Conservation (phyloP, 768 basidiomycete genomes). For the Boletus sp. region DNA sequence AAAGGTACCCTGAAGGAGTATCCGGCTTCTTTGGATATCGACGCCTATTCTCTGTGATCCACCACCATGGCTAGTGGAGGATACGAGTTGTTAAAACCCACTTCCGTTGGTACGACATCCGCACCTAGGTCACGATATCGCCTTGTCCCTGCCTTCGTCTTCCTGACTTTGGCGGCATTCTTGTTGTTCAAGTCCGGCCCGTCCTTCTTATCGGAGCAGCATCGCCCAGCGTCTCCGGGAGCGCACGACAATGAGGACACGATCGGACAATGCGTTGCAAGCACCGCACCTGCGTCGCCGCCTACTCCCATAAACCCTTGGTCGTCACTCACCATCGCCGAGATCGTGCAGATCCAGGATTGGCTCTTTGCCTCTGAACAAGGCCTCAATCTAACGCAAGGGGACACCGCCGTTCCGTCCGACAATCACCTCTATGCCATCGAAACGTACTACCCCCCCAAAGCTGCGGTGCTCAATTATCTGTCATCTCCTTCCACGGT, state of each 20-base stretch:
- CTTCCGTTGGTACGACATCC: not conserved
- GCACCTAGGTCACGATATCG: constrained; percentile 11
- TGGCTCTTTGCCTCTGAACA: constrained; percentile 46
- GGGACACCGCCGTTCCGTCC: constrained; percentile 29
- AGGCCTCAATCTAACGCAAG: constrained; percentile 47
- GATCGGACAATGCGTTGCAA: constrained; percentile 35
- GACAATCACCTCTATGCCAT: constrained; percentile 53
- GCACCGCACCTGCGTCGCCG: constrained; percentile 31
- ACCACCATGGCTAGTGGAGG: constrained; percentile 17
- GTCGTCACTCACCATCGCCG: constrained; percentile 45
- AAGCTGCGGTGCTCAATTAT: constrained; percentile 45
- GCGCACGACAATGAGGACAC: constrained; percentile 1
- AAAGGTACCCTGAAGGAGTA: not conserved
- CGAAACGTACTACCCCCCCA: constrained; percentile 48
- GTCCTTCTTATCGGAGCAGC: constrained; percentile 1
- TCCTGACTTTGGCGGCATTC: constrained; percentile 12
- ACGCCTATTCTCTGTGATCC: not conserved
- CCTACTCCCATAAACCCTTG: constrained; percentile 49
- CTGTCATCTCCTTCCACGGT: constrained; percentile 33
- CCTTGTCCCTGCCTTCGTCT: constrained; percentile 8
- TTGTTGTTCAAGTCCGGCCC: constrained; percentile 6
- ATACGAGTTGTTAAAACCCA: constrained; percentile 18
- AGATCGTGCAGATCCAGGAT: constrained; percentile 40
- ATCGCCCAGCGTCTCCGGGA: not conserved
- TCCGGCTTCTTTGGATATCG: not conserved